Evolutionary conservation across 2,329 filamentous ascomycete species (phyloP).

Genomic region (Lasiodiplodia gonubiensis): DNA sequence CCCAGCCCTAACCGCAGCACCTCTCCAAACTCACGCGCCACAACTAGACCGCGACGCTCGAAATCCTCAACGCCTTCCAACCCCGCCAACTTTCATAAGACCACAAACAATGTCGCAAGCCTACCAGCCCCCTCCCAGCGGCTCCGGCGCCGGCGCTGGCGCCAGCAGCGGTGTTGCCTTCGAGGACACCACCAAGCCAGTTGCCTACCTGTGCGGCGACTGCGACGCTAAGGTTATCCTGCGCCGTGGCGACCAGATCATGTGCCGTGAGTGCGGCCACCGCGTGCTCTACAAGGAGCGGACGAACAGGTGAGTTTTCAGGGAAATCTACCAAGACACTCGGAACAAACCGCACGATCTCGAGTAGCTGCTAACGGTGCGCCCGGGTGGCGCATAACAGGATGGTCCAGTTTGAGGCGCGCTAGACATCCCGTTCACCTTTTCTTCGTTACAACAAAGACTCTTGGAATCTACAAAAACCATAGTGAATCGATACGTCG

Average conservation of each 20-base stretch:
- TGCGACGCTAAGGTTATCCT: slow-evolving; percentile 79
- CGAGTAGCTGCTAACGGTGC: neutral
- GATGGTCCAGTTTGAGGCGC: slow-evolving; percentile 92
- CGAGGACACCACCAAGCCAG: slow-evolving; percentile 52
- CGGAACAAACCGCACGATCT: neutral
- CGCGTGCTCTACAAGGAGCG: slow-evolving; percentile 97
- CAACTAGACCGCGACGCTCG: neutral
- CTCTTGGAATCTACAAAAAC: neutral
- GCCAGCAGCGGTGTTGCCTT: slow-evolving; percentile 57
- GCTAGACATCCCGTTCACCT: slow-evolving; percentile 55
- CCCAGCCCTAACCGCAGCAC: neutral
- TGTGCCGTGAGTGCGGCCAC: slow-evolving; percentile 92
- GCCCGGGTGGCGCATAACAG: neutral
- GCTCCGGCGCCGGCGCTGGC: slow-evolving; percentile 19
- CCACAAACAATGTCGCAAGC: slow-evolving; percentile 27
- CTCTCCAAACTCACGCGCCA: neutral
- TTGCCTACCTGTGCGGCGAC: slow-evolving; percentile 72
- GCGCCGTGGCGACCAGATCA: slow-evolving; percentile 78
- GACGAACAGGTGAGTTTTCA: slow-evolving; percentile 86
- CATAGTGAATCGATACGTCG: neutral
- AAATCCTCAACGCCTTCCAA: neutral
- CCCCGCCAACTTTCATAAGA: neutral
- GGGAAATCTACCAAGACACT: no score
- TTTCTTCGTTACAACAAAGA: neutral
- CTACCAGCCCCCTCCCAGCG: slow-evolving; percentile 30